Conservation (phyloP, 129 eudicot species). For the Pulicaria dysenterica region DNA sequence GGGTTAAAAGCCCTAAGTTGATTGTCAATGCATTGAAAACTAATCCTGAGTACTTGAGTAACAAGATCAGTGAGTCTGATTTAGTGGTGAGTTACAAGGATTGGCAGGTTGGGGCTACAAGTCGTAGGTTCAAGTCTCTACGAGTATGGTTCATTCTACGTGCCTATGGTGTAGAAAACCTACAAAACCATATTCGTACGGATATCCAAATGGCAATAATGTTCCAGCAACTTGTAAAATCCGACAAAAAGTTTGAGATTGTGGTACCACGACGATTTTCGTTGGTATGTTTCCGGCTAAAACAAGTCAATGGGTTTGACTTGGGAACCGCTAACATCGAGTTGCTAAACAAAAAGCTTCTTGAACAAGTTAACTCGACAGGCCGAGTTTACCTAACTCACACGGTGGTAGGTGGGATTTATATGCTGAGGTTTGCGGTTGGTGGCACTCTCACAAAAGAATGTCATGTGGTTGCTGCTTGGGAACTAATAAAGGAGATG, state of each 20-base stretch:
- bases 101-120: constrained; percentile 54
- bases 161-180: constrained; percentile 47
- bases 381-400: constrained; percentile 52
- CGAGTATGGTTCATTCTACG: constrained; percentile 53
- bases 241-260: constrained; percentile 42
- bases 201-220: constrained; percentile 43
- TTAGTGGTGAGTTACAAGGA: constrained; percentile 55
- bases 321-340: constrained; percentile 6
- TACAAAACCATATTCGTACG: constrained; percentile 39
- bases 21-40: constrained; percentile 42
- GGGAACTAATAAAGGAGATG: constrained; percentile 46
- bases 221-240: constrained; percentile 36
- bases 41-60: constrained; percentile 53
- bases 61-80: constrained; percentile 38
- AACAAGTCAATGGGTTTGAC: constrained; percentile 33
- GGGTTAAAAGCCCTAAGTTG: constrained; percentile 44
- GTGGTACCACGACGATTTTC: constrained; percentile 48
- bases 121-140: constrained; percentile 45
- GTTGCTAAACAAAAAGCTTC: constrained; percentile 36
- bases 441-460: constrained; percentile 55
- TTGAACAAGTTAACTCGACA: constrained; percentile 46
- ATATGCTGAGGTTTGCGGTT: constrained; percentile 48
- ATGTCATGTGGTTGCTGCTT: constrained; percentile 46
- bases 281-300: constrained; percentile 50
- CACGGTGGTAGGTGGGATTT: constrained; percentile 41